Conservation (phyloP, 179 eudicot species). For the Vitellaria paradoxa region DNA sequence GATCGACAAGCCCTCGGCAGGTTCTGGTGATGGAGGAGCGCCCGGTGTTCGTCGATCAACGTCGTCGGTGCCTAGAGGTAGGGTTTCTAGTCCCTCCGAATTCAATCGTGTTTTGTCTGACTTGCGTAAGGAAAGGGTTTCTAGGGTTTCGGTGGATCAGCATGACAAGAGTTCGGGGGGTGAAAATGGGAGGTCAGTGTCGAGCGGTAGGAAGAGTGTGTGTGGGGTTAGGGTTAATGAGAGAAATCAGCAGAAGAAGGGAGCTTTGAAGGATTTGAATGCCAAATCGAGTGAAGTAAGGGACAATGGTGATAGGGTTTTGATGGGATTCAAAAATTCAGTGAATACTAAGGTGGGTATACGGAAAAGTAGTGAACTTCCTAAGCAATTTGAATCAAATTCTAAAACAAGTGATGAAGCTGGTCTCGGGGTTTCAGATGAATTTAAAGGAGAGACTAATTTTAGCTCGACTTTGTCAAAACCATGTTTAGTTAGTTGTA, state of each 20-base stretch:
- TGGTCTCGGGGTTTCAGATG: constrained; percentile 7
- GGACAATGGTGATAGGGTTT: neutral
- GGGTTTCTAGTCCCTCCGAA: constrained; percentile 80
- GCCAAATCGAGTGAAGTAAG: constrained; percentile 11
- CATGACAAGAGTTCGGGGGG: neutral
- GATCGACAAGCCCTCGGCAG: constrained; percentile 37
- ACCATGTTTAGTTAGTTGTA: constrained; percentile 12
- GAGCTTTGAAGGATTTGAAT: neutral
- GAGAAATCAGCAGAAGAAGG: constrained; percentile 19
- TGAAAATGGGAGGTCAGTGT: constrained; percentile 13
- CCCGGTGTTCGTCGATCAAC: constrained; percentile 32
- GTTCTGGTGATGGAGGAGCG: constrained; percentile 24
- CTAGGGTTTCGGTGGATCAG: constrained; percentile 24
- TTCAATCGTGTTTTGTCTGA: constrained; percentile 47
- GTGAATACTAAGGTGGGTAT: neutral
- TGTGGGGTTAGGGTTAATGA: constrained; percentile 30
- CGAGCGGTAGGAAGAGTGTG: constrained; percentile 24
- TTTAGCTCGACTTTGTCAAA: constrained; percentile 11
- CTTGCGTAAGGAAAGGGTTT: constrained; percentile 41
- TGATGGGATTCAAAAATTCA: constrained; percentile 12
- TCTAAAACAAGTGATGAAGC: neutral
- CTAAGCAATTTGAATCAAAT: constrained; percentile 3
- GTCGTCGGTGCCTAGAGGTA: constrained; percentile 70
- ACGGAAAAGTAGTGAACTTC: constrained; percentile 17
- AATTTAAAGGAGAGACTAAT: neutral